These are phyloP conservation scores for Penicillium dipodomyicola DNA, from an alignment of 495 filamentous ascomycete genomes.

Conservation along the genomic window DNA sequence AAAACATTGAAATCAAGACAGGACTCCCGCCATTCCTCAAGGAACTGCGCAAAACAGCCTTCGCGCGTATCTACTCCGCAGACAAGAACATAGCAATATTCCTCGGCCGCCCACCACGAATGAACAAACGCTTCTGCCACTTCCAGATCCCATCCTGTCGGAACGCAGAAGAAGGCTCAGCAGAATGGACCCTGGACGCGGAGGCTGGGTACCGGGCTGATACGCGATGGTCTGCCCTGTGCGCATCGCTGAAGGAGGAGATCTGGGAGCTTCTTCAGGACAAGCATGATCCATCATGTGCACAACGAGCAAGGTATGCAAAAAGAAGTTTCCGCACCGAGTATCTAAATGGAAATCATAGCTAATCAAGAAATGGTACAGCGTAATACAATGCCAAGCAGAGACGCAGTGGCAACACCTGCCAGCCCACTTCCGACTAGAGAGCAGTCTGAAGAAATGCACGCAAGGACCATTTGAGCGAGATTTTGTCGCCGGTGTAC, in stretches of 20 bases:
- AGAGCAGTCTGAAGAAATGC: conserved; percentile 28
- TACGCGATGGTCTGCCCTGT: conserved; percentile 42
- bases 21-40: conserved; percentile 35
- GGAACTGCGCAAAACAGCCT: conserved; percentile 37
- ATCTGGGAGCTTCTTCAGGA: conserved; percentile 39
- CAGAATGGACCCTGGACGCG: conserved; percentile 22
- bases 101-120: conserved; percentile 43
- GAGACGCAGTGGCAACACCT: conserved; percentile 28
- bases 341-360: too few relatives aligned
- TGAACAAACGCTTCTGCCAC: conserved; percentile 42
- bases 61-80: conserved; percentile 43
- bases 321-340: neutral
- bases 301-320: conserved; percentile 23
- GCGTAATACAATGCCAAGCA: conserved; percentile 28
- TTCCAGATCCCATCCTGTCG: conserved; percentile 34
- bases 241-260: conserved; percentile 41
- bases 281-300: conserved; percentile 25
- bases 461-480: conserved; percentile 28
- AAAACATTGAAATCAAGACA: conserved; percentile 33
- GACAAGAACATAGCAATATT: conserved; percentile 48
- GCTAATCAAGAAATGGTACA: conserved; percentile 7
- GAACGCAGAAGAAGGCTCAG: conserved; percentile 5
- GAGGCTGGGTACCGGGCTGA: conserved; percentile 34
- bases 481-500: conserved; percentile 36
- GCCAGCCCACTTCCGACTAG: conserved; percentile 29